Conservation (phyloP, 1,284 basidiomycete genomes). For the Heterobasidion occidentale region DNA sequence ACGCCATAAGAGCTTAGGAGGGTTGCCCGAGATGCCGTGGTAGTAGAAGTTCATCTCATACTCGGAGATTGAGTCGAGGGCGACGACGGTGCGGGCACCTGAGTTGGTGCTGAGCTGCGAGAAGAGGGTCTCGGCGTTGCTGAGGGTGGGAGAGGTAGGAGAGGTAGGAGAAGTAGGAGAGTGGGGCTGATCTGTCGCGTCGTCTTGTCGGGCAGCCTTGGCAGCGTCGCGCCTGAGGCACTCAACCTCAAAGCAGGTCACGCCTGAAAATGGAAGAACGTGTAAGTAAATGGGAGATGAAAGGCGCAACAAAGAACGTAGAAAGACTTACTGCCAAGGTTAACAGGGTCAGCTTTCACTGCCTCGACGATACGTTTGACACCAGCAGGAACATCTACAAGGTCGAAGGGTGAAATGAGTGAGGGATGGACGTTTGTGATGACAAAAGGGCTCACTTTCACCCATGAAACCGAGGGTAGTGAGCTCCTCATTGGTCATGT, state of each 20-base stretch:
- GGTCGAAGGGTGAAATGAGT: conserved; percentile 21
- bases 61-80: conserved; percentile 19
- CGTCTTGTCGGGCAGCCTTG: conserved; percentile 11
- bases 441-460: conserved; percentile 21
- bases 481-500: conserved; percentile 23
- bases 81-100: conserved; percentile 13
- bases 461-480: conserved; percentile 22
- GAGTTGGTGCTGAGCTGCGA: conserved; percentile 14
- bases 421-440: conserved; percentile 21
- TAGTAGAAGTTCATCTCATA: conserved; percentile 22
- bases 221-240: conserved; percentile 16
- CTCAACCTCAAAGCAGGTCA: conserved; percentile 25
- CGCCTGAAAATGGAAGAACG: conserved; percentile 17
- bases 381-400: conserved; percentile 22
- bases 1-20: conserved; percentile 27
- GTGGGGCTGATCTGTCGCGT: conserved; percentile 12
- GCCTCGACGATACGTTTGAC: conserved; percentile 18
- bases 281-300: conserved; percentile 15
- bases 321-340: conserved; percentile 21
- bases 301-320: conserved; percentile 15
- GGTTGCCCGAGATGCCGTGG: conserved; percentile 25
- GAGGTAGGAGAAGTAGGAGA: conserved; percentile 13
- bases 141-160: conserved; percentile 15
- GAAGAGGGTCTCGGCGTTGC: too few species aligned
- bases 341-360: conserved; percentile 18